Evolutionary conservation across 2,329 filamentous ascomycete species (phyloP).

Genomic region (Endocalyx cinctus): DNA sequence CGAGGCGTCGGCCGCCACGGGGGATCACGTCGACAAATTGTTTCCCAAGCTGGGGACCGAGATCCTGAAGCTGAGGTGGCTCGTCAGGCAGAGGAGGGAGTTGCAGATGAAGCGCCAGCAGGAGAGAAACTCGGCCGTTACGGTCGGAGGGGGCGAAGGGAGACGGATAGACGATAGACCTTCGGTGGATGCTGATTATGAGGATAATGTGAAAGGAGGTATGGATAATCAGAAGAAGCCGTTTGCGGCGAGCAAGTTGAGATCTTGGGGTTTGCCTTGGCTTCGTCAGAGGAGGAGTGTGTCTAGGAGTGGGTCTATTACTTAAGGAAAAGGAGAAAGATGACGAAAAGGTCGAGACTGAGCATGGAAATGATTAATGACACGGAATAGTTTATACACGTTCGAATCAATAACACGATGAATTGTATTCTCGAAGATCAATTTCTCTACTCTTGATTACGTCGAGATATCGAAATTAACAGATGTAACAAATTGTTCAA

Average conservation of each 20-base stretch:
- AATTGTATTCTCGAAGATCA: no score
- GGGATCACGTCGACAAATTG: conserved; percentile 29
- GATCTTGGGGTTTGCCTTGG: not conserved
- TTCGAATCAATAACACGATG: no score
- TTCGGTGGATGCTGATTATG: not conserved
- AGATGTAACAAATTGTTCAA: no score
- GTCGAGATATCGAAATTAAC: no score
- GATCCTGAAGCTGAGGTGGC: conserved; percentile 26
- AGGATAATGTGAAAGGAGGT: not conserved
- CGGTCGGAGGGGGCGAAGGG: conserved; percentile 1
- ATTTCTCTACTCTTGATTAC: no score
- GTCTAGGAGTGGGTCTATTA: no score
- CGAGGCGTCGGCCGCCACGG: conserved; percentile 32
- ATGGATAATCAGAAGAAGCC: no score
- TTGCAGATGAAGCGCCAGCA: conserved; percentile 18
- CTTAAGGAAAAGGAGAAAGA: no score
- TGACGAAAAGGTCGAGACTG: no score
- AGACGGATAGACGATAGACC: not conserved
- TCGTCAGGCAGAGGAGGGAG: conserved; percentile 19
- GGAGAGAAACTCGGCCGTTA: conserved; percentile 5
- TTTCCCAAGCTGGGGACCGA: conserved; percentile 30
- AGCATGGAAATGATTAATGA: no score
- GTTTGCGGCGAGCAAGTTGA: no score
- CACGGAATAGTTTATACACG: no score
- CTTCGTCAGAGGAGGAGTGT: not conserved